Evolutionary conservation across 495 filamentous ascomycete genomes (phyloP), one percentile per base, ranked within the genome.

Genomic region (Aspergillus homomorphus): DNA sequence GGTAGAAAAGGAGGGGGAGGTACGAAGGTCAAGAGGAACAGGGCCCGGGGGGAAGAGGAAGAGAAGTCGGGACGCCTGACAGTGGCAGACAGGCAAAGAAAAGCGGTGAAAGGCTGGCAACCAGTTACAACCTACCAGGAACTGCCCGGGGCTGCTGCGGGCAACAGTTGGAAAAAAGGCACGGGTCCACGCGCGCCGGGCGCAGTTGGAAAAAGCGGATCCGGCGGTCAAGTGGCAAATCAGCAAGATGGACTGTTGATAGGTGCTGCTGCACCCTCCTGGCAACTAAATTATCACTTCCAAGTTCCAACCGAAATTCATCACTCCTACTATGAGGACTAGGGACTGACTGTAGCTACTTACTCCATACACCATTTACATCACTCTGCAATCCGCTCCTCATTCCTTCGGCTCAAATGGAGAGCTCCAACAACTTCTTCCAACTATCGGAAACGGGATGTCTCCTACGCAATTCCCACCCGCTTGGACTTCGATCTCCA

Each of bases 41-140:
- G n/a, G n/a, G n/a, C n/a, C n/a, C 24, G 9, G 20, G 22, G 22
- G 8, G 43, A 12, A 14, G 24, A 23, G 28, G 26, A 28, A 20
- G 30, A 43, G 26, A 45, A 52, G 44, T 19, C 52, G 26, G 58
- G 53, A 59, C 51, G 42, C 10, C 30, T 61, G 51, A 56, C 41
- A 58, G 59, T 59, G 51, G 20, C 16, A 10, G 45, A 28, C 18
- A 20, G 26, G 44, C 38, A 16, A 12, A 52, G 60, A 61, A 61
- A 60, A 62, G 63, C 63, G 63, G 63, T 66, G 60, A 66, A 55
- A 4, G 43, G 53, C 41, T 33, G 45, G 30, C 56, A 56, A 24
- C 22, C 41, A 53, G 58, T n/a, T n/a, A n/a, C n/a, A n/a, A n/a
- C n/a, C n/a, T n/a, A n/a, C n/a, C n/a, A n/a, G 26, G 38, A 20